A percentile compares a stretch with the other conserved stretches of the same genome.
phyloP scores from a whole-genome alignment of 352 stramenopile species.

The Phytophthora podocarpi region DNA sequence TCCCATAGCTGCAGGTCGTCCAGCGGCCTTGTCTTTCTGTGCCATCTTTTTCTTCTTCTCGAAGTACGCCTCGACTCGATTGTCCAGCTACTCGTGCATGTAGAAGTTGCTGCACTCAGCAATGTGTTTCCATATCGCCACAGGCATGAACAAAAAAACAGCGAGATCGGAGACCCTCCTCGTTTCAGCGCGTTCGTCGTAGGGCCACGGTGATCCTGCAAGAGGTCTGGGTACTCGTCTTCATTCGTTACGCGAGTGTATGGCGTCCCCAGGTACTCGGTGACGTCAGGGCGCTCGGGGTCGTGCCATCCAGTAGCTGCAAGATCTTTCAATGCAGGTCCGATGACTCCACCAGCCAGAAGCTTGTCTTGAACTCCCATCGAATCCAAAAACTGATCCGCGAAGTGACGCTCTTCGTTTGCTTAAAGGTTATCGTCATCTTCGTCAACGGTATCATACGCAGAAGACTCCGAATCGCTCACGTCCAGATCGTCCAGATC shows the following conservation, averaged over 20 bases:
- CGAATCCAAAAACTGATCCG: conserved; percentile 3
- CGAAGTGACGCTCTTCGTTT: conserved; percentile 6
- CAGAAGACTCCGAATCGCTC: neutral
- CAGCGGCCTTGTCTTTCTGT: neutral
- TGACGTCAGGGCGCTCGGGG: neutral
- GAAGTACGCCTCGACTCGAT: conserved; percentile 6
- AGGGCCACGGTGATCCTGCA: neutral
- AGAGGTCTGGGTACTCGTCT: neutral
- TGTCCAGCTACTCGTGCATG: conserved; percentile 11
- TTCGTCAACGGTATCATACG: neutral
- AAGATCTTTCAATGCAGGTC: neutral
- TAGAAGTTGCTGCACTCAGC: conserved; percentile 21
- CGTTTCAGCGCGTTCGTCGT: neutral
- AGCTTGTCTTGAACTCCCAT: neutral
- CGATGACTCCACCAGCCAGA: conserved; percentile 7
- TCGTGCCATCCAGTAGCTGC: neutral
- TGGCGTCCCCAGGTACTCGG: neutral
- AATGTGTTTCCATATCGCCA: conserved; percentile 17
- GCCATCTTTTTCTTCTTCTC: neutral
- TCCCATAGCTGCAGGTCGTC: neutral
- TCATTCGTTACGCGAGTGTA: neutral
- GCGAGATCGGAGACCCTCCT: neutral
- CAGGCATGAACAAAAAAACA: conserved; percentile 16
- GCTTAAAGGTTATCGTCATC: neutral
- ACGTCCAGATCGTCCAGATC: conserved; percentile 3